Base-by-base conservation (phyloP, 78 protist species). In the Monocercomonoides exilis region DNA sequence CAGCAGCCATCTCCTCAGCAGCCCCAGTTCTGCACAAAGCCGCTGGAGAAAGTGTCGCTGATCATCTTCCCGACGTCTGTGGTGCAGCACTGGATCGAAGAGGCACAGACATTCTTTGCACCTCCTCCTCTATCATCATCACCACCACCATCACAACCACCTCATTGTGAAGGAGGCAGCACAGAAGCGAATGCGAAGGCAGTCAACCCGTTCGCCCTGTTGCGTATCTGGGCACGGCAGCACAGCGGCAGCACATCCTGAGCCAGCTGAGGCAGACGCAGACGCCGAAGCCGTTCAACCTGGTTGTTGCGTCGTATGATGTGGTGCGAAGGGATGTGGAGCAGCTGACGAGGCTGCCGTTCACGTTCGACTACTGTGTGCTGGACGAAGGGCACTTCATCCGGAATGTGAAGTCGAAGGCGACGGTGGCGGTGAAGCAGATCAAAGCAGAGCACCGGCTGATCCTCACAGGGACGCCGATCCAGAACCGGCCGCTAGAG, bases 311-410 rank as follows among this genome's bases (percentile, higher is more conserved):
- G 86, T 91, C 96, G 29, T 96, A 96, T 91, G 96, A 95, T 3
- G 36, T 87, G 1, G 54, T 95, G 44, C 87, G 95, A 36, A 84
- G 85, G 33, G 95, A 97, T 86, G 35, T 84, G 41, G 96, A 87
- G 32, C 5, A 34, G 5, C 89, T 93, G 33, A 3, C 86, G 0
- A 4, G 46, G 38, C 33, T 38, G 1, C 46, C n/a, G 6, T 3
- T 84, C 43, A 77, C 42, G 1, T 95, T 93, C 89, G 85, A 77
- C 80, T 98, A 95, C 86, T 81, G 91, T 64, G 85, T 98, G 0
- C 89, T 98, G 42, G 99, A 98, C 44, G 99, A 98, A 81, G 99
- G 98, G 0, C 99, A 98, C 91, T 85, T 93, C 33, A 94, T 98
- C 46, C 87, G 90, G 43, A 97, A 95, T 46, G 38, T 0, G 5